phyloP scores from a whole-genome alignment of 129 eudicot species.

The Artemisia tridentata region DNA sequence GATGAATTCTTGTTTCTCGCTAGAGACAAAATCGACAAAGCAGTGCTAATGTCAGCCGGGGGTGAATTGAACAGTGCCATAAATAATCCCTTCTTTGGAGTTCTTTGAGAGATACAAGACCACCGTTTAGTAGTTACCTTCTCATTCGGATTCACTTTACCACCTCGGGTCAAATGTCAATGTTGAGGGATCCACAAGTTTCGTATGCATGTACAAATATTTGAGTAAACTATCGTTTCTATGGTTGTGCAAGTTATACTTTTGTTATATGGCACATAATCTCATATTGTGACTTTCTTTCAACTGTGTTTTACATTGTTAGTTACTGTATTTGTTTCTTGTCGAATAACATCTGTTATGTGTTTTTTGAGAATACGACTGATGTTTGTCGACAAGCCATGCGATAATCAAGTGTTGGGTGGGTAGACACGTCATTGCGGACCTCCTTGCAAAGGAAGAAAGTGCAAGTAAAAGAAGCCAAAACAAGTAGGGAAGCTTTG shows the following conservation, averaged over 20 bases:
- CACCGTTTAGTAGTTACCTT: neutral
- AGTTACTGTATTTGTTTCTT: no score
- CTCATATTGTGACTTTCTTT: no score
- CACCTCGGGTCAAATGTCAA: constrained; percentile 5
- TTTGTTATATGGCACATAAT: no score
- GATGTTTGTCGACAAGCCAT: neutral
- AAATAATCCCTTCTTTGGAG: constrained; percentile 83
- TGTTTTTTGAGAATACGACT: neutral
- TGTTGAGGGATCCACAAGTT: neutral
- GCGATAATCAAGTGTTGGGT: neutral
- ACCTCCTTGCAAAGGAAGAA: neutral
- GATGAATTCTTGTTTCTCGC: constrained; percentile 78
- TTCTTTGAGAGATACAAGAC: constrained; percentile 41
- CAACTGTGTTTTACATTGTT: no score
- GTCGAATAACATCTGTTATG: no score
- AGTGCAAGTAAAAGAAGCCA: neutral
- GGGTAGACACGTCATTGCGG: neutral
- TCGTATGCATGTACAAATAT: no score
- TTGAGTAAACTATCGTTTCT: no score
- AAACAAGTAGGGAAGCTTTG: neutral
- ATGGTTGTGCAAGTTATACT: no score
- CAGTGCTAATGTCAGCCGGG: constrained; percentile 69
- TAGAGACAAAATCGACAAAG: constrained; percentile 70
- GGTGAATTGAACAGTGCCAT: constrained; percentile 70
- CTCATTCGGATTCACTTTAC: constrained; percentile 1